Evolutionary conservation across 2,329 filamentous ascomycete genomes (phyloP).

Genomic region (Aspergillus oerlinghausenensis): DNA sequence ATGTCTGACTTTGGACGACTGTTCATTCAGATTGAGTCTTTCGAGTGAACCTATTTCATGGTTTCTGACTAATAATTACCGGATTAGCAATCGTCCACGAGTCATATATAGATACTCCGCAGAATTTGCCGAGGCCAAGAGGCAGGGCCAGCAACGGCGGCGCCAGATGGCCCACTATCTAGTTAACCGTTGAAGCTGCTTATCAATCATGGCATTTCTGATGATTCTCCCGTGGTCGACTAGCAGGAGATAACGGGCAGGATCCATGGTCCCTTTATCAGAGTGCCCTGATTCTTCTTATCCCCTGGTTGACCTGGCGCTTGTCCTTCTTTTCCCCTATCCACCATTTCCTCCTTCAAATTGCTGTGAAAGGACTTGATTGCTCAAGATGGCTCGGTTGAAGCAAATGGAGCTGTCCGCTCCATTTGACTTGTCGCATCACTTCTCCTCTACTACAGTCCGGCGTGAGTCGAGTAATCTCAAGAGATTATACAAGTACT

Average conservation of each 20-base stretch:
- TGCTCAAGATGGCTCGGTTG: background rate
- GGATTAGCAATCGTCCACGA: background rate
- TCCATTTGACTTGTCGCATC: conserved; percentile 74
- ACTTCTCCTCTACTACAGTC: conserved; percentile 67
- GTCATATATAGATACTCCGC: too few relatives aligned
- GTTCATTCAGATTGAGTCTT: background rate
- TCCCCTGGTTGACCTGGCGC: background rate
- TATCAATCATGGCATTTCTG: background rate
- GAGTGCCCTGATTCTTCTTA: background rate
- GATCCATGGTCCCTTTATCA: background rate
- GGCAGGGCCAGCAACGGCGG: background rate
- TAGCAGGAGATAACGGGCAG: background rate
- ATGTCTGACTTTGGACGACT: too few relatives aligned
- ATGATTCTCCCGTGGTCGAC: background rate
- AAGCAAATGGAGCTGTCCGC: background rate
- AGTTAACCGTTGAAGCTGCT: background rate
- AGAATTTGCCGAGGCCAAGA: background rate
- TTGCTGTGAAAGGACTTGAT: background rate
- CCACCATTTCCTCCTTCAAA: background rate
- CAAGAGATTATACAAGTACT: conserved; percentile 85
- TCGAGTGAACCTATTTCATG: background rate
- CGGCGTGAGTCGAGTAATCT: conserved; percentile 61
- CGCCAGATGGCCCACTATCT: background rate
- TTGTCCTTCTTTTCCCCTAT: background rate
- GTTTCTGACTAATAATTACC: background rate